A percentile compares a stretch with the other conserved stretches of the same genome.
phyloP scores from a whole-genome alignment of 768 basidiomycete species.

The Hebeloma cylindrosporum region DNA sequence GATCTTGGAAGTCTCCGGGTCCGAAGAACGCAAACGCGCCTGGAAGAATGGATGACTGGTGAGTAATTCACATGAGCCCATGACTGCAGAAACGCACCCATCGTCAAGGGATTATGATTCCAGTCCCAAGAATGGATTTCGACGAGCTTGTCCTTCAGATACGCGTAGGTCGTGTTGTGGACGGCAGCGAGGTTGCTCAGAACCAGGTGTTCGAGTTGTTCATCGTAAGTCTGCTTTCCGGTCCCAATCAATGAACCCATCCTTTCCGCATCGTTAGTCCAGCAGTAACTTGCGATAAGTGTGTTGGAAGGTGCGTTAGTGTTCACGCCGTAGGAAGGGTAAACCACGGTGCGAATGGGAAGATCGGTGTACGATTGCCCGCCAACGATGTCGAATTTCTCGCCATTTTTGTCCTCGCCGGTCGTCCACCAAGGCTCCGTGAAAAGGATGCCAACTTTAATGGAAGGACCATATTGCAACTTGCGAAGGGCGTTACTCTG shows the following conservation, averaged over 20 bases:
- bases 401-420: conserved; percentile 17
- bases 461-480: conserved; percentile 32
- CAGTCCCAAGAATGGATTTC: conserved; percentile 35
- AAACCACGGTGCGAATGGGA: conserved; percentile 41
- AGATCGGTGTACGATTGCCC: conserved; percentile 44
- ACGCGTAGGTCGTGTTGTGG: conserved; percentile 23
- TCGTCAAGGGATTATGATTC: conserved; percentile 29
- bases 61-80: conserved; percentile 2
- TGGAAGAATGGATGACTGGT: conserved; percentile 11
- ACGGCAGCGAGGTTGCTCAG: conserved; percentile 30
- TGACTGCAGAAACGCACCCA: conserved; percentile 30
- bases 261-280: conserved; percentile 39
- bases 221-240: conserved; percentile 11
- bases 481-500: conserved; percentile 35
- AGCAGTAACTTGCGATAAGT: conserved; percentile 42
- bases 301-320: conserved; percentile 21
- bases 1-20: conserved; percentile 36
- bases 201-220: conserved; percentile 29
- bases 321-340: conserved; percentile 41
- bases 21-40: conserved; percentile 43
- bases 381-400: conserved; percentile 32
- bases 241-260: conserved; percentile 33
- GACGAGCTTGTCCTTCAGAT: conserved; percentile 19
- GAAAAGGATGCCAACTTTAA: conserved; percentile 39
- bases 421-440: conserved; percentile 37